Evolutionary conservation across 2,329 filamentous ascomycete genomes (phyloP).

Genomic region (Talaromyces sp.): DNA sequence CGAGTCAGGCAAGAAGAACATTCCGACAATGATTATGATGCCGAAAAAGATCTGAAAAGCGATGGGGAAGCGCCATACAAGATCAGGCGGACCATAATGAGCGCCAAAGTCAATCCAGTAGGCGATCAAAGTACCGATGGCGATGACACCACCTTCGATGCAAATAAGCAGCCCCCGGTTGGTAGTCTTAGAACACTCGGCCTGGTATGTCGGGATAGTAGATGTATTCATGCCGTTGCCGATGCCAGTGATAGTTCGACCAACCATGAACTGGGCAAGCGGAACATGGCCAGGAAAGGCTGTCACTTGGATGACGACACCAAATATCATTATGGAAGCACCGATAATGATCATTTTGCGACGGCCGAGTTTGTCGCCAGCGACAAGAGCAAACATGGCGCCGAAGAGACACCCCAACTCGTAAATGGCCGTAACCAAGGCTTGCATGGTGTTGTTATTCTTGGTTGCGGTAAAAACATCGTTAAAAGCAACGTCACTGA

Average conservation of each 20-base stretch:
- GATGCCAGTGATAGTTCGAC: slow-evolving; percentile 49
- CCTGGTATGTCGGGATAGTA: slow-evolving; percentile 51
- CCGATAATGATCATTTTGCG: slow-evolving; percentile 53
- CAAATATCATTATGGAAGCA: slow-evolving; percentile 47
- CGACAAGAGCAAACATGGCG: slow-evolving; percentile 32
- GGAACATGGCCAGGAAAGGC: slow-evolving; percentile 27
- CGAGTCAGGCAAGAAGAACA: slow-evolving; percentile 34
- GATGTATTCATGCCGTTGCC: slow-evolving; percentile 55
- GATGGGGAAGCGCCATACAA: slow-evolving; percentile 45
- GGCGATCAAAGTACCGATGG: slow-evolving; percentile 26
- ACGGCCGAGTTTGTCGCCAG: slow-evolving; percentile 33
- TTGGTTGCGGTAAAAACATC: slow-evolving; percentile 30
- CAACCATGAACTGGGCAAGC: slow-evolving; percentile 50
- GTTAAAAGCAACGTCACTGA: slow-evolving; percentile 28
- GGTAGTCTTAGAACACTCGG: slow-evolving; percentile 43
- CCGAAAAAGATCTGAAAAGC: slow-evolving; percentile 46
- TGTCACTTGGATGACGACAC: slow-evolving; percentile 36
- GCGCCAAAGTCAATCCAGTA: slow-evolving; percentile 24
- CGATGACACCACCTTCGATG: slow-evolving; percentile 44
- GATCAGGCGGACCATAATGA: slow-evolving; percentile 19
- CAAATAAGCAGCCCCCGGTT: slow-evolving; percentile 55
- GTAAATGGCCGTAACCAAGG: slow-evolving; percentile 48
- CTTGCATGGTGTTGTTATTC: slow-evolving; percentile 42
- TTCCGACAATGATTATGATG: slow-evolving; percentile 34
- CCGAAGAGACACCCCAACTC: slow-evolving; percentile 37